A percentile compares a stretch with the other conserved stretches of the same genome.
Evolutionary conservation across 257 asterid species (phyloP).

Genomic region (Osmanthus fragrans): DNA sequence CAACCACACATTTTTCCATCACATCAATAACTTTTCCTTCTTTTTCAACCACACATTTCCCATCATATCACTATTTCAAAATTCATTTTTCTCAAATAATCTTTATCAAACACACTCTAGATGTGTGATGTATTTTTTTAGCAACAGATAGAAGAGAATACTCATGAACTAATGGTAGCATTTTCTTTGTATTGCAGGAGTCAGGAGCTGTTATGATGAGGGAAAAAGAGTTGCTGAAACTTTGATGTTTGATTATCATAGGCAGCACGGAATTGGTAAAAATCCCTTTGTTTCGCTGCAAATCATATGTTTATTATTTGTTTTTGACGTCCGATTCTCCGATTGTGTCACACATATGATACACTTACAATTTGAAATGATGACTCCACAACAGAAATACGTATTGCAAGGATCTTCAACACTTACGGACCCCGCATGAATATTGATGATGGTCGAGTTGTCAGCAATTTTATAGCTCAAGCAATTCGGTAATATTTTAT

Average conservation of each 20-base stretch:
- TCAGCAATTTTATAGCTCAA: constrained; percentile 93
- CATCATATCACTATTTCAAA: too few species aligned
- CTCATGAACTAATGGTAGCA: neutral
- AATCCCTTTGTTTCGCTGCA: neutral
- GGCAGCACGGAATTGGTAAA: constrained; percentile 94
- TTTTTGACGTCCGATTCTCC: neutral
- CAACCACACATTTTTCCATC: too few species aligned
- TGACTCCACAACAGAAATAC: constrained; percentile 56
- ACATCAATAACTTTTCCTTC: too few species aligned
- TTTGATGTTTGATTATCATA: constrained; percentile 92
- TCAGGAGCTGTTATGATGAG: constrained; percentile 92
- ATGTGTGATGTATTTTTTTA: neutral
- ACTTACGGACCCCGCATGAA: constrained; percentile 98
- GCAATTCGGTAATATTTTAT: constrained; percentile 68
- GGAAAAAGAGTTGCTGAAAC: constrained; percentile 99
- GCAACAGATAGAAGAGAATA: neutral
- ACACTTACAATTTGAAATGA: constrained; percentile 7
- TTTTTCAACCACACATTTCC: too few species aligned
- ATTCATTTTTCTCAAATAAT: too few species aligned
- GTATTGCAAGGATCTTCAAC: constrained; percentile 96
- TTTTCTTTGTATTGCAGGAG: constrained; percentile 48
- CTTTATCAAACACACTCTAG: too few species aligned
- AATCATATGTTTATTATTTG: neutral
- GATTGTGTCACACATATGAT: neutral
- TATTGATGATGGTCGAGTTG: constrained; percentile 96